Base-by-base conservation (phyloP, 177 flowering plant species). In the Vitis hybrid region DNA sequence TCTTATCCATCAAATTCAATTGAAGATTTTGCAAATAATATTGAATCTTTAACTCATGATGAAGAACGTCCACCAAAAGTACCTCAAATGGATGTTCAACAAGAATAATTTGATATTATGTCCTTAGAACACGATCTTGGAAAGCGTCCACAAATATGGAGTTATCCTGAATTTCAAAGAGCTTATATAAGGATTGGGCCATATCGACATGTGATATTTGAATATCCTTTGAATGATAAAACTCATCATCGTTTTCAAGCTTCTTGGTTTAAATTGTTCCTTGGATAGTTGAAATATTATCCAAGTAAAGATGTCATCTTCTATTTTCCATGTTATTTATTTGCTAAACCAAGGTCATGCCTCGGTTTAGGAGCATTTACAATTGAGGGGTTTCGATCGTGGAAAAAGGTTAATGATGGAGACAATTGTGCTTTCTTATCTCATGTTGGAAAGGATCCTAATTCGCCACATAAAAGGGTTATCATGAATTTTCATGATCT, bases 301-400 rank as follows among this genome's bases (percentile, higher is more conserved):
- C 16, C 16, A 3, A 2, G 6, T 14, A 39, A 52, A 16, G 53
- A 64, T 59, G 62, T 5, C 39, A 10, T 1, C 18, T 50, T 10
- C 22, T 63, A 52, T 22, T 50, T 65, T 3, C 9, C 67, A 19
- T 65, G 56, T 18, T 64, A n/a, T 16, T 22, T 22, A 34, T 34
- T 34, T 34, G 39, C 39, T 34, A 34, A 34, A 34, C 39, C 39
- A 34, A 34, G 39, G 2, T 4, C 39, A 34, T 34, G 39, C 39
- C 39, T 34, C 6, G 39, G 2, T 34, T 34, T 5, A 2, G 11
- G 15, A 22, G 18, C 16, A 18, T 50, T 65, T 50, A 20, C 39
- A 15, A 5, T 6, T 55, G 48, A 63, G 13, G 68, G 68, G 20
- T 71, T 57, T 62, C 26, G 31, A 3, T 45, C 31, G 13, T 72